Evolutionary conservation across 2,329 filamentous ascomycete genomes (phyloP), one percentile per base, ranked within the genome.

Genomic region (Aspergillus japonicus): DNA sequence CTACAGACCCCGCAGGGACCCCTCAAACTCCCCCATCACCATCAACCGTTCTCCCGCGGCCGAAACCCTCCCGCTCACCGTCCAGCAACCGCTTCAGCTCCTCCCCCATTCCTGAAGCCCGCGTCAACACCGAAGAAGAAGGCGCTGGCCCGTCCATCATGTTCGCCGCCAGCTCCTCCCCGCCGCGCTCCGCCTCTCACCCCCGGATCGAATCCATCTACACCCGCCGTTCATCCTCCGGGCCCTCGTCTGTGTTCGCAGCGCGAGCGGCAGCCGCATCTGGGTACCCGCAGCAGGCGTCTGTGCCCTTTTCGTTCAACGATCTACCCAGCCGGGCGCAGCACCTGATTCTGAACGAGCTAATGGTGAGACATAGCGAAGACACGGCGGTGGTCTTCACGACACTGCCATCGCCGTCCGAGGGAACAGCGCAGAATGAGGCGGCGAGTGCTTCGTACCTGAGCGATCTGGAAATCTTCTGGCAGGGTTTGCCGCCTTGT

Each of bases 291-390:
- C 83, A 85, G 3, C 84, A 85, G 23, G 86, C 87, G 55, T 82
- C 85, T 2, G 75, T 91, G 3, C 84, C 91, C 0, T 79, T 96
- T 2, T 91, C 87, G 2, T 96, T 96, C 80, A 96, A 96, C 68
- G 91, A 96, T 69, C 79, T 96, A 4, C 91, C 92, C 0, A 91
- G 89, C 68, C 86, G 91, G 16, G 91, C 91, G 2, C 92, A 96
- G 72, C 91, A 96, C 73, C 77, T 96, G 39, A 93, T 96, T 29
- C 77, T 96, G 16, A 96, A 96, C 72, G 91, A 96, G 73, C 78
- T 96, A 64, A 92, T 96, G 79, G 81, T 83, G 3, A 81, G 83
- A 60, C 80, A 91, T 62, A 91, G 88, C 65, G 73, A 74, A 44
- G 82, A 90, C 21, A 91, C 92, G 1, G 90, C 90, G 0, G 91